These are phyloP conservation scores for Avena eriantha DNA, from an alignment of 176 grass and related monocot species.

Conservation along the genomic window DNA sequence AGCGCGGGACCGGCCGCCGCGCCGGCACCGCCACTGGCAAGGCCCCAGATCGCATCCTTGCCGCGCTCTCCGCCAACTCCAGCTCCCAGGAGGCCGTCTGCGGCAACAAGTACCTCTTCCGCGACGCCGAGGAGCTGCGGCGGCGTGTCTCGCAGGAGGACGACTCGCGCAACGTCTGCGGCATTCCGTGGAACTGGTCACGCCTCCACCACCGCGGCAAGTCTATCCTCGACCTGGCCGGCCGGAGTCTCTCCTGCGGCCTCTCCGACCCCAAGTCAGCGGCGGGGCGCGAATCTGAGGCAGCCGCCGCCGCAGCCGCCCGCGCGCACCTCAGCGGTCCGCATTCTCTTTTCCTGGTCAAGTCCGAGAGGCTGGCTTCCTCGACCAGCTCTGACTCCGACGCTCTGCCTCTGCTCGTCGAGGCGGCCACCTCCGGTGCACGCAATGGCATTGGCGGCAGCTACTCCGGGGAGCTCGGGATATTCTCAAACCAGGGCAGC, in stretches of 20 bases:
- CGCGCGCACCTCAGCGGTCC: slow-evolving; percentile 39
- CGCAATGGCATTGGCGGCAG: slow-evolving; percentile 42
- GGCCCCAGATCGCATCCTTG: slow-evolving; percentile 22
- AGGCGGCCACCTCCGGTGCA: slow-evolving; percentile 38
- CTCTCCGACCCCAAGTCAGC: slow-evolving; percentile 71
- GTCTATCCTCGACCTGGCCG: slow-evolving; percentile 79
- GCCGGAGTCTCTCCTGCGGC: slow-evolving; percentile 76
- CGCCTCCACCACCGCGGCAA: slow-evolving; percentile 88
- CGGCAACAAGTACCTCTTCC: slow-evolving; percentile 55
- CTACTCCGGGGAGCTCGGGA: slow-evolving; percentile 81
- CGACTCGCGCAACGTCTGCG: slow-evolving; percentile 78
- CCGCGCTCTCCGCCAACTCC: slow-evolving; percentile 63
- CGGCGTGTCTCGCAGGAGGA: slow-evolving; percentile 38
- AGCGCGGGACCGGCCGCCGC: slow-evolving; percentile 53
- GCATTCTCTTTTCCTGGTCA: slow-evolving; percentile 55
- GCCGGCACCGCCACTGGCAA: background rate
- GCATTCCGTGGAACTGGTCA: slow-evolving; percentile 97
- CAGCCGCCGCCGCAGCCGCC: slow-evolving; percentile 38
- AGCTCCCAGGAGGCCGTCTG: slow-evolving; percentile 82
- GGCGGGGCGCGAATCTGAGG: slow-evolving; percentile 49
- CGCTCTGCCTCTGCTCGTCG: slow-evolving; percentile 66
- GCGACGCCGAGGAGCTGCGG: slow-evolving; percentile 48
- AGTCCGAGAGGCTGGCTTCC: slow-evolving; percentile 63
- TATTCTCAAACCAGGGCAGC: slow-evolving; percentile 78
- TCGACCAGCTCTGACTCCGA: slow-evolving; percentile 81